These are phyloP conservation scores for Lasiosphaeria miniovina DNA, from an alignment of 495 filamentous ascomycete genomes.

Conservation along the genomic window DNA sequence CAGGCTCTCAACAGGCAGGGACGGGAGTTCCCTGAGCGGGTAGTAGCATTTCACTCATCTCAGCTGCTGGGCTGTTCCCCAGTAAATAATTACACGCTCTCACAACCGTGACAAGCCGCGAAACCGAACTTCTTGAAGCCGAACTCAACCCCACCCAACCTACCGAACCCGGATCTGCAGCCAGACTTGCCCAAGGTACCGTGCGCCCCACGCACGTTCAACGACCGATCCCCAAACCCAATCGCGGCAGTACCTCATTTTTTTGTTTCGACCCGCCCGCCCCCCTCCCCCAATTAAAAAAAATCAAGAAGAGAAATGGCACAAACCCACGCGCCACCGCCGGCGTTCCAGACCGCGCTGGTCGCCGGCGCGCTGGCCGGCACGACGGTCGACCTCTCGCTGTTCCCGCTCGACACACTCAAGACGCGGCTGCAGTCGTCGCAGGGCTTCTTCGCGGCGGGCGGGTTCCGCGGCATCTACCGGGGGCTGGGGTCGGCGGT, in stretches of 20 bases:
- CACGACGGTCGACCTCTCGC: constrained; percentile 84
- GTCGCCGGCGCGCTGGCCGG: constrained; percentile 79
- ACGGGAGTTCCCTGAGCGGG: too few species aligned
- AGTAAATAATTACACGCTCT: too few species aligned
- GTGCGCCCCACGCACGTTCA: neutral
- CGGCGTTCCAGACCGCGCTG: constrained; percentile 50
- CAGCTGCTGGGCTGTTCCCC: too few species aligned
- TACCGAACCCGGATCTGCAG: too few species aligned
- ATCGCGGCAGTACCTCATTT: too few species aligned
- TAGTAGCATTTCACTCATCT: too few species aligned
- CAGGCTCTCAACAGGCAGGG: too few species aligned
- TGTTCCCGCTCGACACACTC: constrained; percentile 88
- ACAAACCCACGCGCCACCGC: constrained; percentile 12
- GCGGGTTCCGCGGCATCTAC: constrained; percentile 73
- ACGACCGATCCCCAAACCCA: neutral
- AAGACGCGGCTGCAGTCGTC: constrained; percentile 91
- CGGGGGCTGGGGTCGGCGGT: constrained; percentile 65
- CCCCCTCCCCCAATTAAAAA: neutral
- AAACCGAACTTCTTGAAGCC: too few species aligned
- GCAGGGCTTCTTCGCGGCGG: constrained; percentile 70
- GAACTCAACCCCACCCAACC: too few species aligned
- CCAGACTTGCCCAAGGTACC: too few species aligned
- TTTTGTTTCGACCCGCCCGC: neutral
- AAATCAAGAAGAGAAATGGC: too few species aligned
- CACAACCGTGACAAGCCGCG: too few species aligned